phyloP scores from a whole-genome alignment of 2,329 filamentous ascomycete species.

The Dothistroma septosporum region DNA sequence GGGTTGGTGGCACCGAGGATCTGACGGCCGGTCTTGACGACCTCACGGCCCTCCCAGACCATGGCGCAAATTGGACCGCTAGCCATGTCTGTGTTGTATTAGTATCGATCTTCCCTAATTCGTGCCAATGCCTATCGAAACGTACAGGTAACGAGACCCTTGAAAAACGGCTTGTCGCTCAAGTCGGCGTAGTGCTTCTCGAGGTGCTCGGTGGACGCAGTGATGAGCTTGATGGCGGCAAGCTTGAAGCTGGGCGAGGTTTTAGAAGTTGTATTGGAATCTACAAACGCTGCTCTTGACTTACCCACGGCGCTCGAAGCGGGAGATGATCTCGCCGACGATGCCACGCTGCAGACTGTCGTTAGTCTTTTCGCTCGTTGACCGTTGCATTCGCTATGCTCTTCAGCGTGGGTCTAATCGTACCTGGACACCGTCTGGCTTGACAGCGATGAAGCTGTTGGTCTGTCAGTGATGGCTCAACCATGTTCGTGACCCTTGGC shows the following conservation, averaged over 20 bases:
- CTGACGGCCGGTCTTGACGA: constrained; percentile 95
- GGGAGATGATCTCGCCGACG: constrained; percentile 92
- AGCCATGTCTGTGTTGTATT: constrained; percentile 66
- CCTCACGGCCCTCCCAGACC: constrained; percentile 99
- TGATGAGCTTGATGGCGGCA: constrained; percentile 90
- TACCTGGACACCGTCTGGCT: constrained; percentile 99
- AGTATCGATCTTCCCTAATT: constrained; percentile 6
- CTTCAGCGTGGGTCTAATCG: constrained; percentile 24
- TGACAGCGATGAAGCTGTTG: constrained; percentile 97
- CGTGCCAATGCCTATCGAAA: constrained; percentile 17
- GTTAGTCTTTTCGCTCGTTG: constrained; percentile 11
- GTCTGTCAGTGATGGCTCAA: constrained; percentile 14
- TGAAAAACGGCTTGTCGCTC: constrained; percentile 93
- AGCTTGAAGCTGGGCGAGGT: constrained; percentile 77
- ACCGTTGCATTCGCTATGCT: background rate
- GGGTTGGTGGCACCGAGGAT: constrained; percentile 99
- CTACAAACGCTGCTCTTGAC: constrained; percentile 31
- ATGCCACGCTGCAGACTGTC: constrained; percentile 74
- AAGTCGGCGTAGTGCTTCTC: constrained; percentile 97
- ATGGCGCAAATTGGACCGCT: constrained; percentile 97
- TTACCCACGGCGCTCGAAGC: constrained; percentile 94
- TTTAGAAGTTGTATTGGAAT: background rate
- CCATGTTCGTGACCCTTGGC: background rate
- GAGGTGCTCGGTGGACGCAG: constrained; percentile 88
- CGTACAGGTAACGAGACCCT: constrained; percentile 85